A percentile compares a stretch with the other conserved stretches of the same genome.
phyloP scores from a whole-genome alignment of 371 early-diverging fungal species.

The Mortierella sp. region DNA sequence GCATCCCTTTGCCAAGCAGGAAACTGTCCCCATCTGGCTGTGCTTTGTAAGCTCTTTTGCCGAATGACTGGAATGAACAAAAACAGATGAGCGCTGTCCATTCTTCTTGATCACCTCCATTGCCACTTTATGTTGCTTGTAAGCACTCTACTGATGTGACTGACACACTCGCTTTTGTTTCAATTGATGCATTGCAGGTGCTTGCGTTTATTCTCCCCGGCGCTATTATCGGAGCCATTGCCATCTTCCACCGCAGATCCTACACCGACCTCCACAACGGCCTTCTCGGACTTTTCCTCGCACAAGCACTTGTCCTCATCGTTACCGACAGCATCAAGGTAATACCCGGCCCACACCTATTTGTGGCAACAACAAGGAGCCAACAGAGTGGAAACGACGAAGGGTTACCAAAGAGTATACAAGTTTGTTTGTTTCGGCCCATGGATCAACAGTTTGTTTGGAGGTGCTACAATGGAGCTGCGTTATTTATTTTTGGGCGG shows the following conservation, averaged over 20 bases:
- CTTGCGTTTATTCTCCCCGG: constrained; percentile 69
- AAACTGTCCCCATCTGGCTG: constrained; percentile 74
- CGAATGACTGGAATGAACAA: neutral
- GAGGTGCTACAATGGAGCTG: neutral
- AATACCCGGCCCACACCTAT: constrained; percentile 2
- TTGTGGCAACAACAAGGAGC: neutral
- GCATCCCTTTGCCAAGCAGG: constrained; percentile 72
- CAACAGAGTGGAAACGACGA: neutral
- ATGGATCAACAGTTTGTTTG: neutral
- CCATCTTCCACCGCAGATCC: constrained; percentile 63
- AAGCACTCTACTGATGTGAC: neutral
- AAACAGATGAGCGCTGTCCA: neutral
- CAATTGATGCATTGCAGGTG: constrained; percentile 21
- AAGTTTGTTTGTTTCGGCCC: neutral
- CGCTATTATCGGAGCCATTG: constrained; percentile 62
- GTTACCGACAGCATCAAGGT: constrained; percentile 82
- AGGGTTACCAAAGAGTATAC: neutral
- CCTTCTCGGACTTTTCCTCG: constrained; percentile 63
- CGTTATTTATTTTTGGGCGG: constrained; percentile 4
- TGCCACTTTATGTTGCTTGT: too few relatives aligned
- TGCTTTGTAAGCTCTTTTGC: constrained; percentile 60
- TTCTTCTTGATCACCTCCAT: neutral
- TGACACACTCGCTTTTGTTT: neutral
- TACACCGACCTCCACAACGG: constrained; percentile 72
- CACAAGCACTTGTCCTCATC: constrained; percentile 77